Evolutionary conservation across 228 moss, liverwort and hornwort genomes (phyloP), one percentile per base, ranked within the genome.

Genomic region (Sphagnum fallax): DNA sequence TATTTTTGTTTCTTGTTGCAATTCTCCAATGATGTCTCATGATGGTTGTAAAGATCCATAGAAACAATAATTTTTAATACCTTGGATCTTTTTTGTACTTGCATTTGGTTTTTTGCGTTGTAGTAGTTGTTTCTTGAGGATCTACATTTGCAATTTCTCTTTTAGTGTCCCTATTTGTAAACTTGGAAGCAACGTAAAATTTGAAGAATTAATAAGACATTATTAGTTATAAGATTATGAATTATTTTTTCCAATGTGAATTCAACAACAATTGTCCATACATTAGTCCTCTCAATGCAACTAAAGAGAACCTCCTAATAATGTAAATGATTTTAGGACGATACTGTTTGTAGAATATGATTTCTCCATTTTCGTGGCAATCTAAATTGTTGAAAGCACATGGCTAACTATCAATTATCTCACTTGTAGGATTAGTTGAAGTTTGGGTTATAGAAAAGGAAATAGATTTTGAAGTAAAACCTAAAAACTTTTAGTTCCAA

Each of bases 391-490:
- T 58, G 14, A 58, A 32, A 32, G 32, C 32, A 32, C 32, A 32
- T 32, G 32, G 2, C 2, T 32, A 3, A 32, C 9, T 67, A 11
- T 11, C 2, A 5, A 16, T 2, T 16, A 52, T 32, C 16, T 66
- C 0, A 72, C 52, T 66, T 73, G 18, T 83, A 88, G 88, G 75
- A 68, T 67, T 77, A 53, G 71, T 74, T 75, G 72, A 82, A 11
- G 61, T 15, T 52, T 78, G 84, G 65, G 84, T 75, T 48, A 75
- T 76, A 62, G 84, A 88, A 75, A 88, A 84, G 68, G 52, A 78
- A 55, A 75, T 79, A 67, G 88, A 88, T 66, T 80, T 84, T 51
- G 88, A 88, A 79, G 8, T 72, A 4, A 84, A 88, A 63, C 88
- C 84, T 62, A 82, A 79, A 2, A 82, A 77, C 50, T 10, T 84